Evolutionary conservation across 768 basidiomycete genomes (phyloP), one percentile per base, ranked within the genome.

Genomic region (Boletus sp.): DNA sequence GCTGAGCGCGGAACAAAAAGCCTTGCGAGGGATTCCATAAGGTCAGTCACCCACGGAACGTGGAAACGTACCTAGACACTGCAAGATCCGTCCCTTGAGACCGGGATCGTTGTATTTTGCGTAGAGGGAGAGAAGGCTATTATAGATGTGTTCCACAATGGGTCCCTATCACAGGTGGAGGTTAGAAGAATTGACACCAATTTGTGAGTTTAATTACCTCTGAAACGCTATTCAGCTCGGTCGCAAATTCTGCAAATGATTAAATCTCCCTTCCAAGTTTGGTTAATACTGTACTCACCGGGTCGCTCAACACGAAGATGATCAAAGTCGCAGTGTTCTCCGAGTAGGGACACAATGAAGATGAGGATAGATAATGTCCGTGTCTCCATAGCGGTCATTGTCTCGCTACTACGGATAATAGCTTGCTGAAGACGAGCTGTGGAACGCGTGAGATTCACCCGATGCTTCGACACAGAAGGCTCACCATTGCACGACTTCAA

Each of bases 261-360:
- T n/a, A 59, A 50, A 38, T 14, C 38, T 32, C 19, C 29, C 4
- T 35, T 10, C 4, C 13, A 25, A 5, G 1, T 34, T 5, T n/a
- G 2, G 7, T 13, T 35, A 6, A 8, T 15, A 13, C 19, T 4
- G 8, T 25, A 74, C 84, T 42, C 63, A 90, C 89, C 78, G 7
- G 76, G 67, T 60, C 83, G 75, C 38, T 88, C 85, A 13, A 59
- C 61, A 17, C 92, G 81, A 11, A 98, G 72, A 2, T 74, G 72
- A 65, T 98, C 95, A 63, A 98, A 93, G 55, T 93, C 78, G 59
- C 90, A 95, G 65, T 96, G 82, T 70, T 98, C 93, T 38, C 86
- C 88, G 0, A 98, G 82, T 1, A 98, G 73, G 0, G 93, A 81
- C 1, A 88, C 84, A 43, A 98, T 94, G 63, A 88, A 88, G 21